Evolutionary conservation across 148 eudicot species (phyloP), one percentile per base, ranked within the genome.

Genomic region (Persicaria tinctoria): DNA sequence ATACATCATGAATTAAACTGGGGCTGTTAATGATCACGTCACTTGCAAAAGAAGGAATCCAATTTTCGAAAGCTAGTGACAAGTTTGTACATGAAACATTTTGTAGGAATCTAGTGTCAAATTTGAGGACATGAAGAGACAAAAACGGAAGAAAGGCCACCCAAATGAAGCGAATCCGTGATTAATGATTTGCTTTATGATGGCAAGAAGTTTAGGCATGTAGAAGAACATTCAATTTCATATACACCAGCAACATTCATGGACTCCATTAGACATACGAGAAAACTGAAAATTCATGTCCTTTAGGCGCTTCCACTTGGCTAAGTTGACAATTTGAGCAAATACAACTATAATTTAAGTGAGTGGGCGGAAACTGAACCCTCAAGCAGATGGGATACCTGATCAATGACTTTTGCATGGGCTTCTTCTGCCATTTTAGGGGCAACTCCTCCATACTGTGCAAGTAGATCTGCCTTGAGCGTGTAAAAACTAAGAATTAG

Each of bases 401-500:
- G 82, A 82, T 92, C 84, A 78, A 95, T 95, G 82, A 89, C 97
- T 80, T 78, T 80, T 9, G 89, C 79, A 79, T 95, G 99, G 60
- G 99, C 99, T 84, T 95, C 99, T 87, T 85, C 97, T 3, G 99
- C 97, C 97, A 92, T 95, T 84, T 92, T 95, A 55, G 99, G 99
- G 74, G 92, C 88, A 84, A 95, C 97, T 79, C 99, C 99, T 79
- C 99, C 99, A 85, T 89, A 95, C 73, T 73, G 84, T 14, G 79
- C 97, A 79, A 95, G 99, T 86, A 95, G 76, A 84, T 95, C 97
- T 84, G 93, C 99, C 99, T 95, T 88, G 80, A 81, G 80, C 73
- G 78, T 76, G 71, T n/a, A 76, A 49, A 55, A 74, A 73, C 50
- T 6, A 18, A 69, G 54, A 72, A 38, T 82, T 76, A 78, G 75